Percentiles rank a stretch among this genome's conserved stretches.
Evolutionary conservation across 805 yeast species (phyloP).

Genomic region (Candida bentonensis): DNA sequence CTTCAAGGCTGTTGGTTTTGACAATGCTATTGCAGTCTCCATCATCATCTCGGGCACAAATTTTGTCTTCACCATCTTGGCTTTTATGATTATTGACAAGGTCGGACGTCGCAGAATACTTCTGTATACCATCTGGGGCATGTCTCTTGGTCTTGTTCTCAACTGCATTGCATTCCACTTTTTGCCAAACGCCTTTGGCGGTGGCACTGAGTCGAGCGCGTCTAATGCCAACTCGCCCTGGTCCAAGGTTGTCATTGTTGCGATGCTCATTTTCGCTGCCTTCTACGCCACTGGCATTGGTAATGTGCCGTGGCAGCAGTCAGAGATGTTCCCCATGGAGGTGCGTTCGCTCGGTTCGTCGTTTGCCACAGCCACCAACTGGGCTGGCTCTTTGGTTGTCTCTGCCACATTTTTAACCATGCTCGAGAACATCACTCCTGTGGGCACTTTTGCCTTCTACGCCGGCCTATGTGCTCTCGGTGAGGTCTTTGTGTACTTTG

Average conservation of each 20-base stretch:
- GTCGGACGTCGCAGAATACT: conserved; percentile 81
- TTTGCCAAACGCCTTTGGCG: conserved; percentile 33
- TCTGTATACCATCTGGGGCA: conserved; percentile 69
- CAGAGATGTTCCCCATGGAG: conserved; percentile 85
- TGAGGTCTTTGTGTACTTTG: conserved; percentile 59
- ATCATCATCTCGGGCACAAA: conserved; percentile 89
- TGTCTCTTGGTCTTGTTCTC: conserved; percentile 61
- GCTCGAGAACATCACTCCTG: conserved; percentile 85
- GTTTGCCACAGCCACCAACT: conserved; percentile 81
- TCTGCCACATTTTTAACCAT: conserved; percentile 88
- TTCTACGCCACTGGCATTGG: conserved; percentile 91
- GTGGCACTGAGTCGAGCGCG: conserved; percentile 10
- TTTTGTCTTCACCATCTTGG: conserved; percentile 73
- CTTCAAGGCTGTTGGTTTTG: conserved; percentile 80
- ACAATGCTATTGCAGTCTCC: conserved; percentile 87
- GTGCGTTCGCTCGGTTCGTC: conserved; percentile 90
- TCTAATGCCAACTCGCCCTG: conserved; percentile 49
- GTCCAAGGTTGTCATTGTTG: conserved; percentile 77
- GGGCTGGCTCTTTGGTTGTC: conserved; percentile 89
- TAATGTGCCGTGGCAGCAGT: conserved; percentile 97
- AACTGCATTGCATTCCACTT: conserved; percentile 89
- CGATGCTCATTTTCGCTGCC: conserved; percentile 80
- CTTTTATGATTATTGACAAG: conserved; percentile 73
- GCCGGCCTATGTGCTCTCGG: conserved; percentile 70
- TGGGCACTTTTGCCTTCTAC: conserved; percentile 86